Conservation (phyloP, 1,284 basidiomycete species). For the Xanthoconium separans region DNA sequence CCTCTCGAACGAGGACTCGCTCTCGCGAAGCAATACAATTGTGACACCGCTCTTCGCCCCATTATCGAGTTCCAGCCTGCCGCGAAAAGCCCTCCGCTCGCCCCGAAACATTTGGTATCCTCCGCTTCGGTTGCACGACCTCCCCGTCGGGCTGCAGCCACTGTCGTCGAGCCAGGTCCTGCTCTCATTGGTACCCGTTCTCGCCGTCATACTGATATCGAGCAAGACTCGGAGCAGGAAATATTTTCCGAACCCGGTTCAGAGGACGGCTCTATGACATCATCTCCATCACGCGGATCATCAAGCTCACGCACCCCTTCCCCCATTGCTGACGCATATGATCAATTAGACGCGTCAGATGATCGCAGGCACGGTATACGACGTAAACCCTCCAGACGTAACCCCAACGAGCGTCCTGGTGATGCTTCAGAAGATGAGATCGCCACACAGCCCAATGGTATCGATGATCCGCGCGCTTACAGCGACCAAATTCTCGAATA, state of each 20-base stretch:
- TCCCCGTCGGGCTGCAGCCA: constrained; percentile 47
- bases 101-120: constrained; percentile 93
- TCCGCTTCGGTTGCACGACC: constrained; percentile 53
- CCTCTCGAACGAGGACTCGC: constrained; percentile 89
- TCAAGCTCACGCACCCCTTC: constrained; percentile 89
- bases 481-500: constrained; percentile 98
- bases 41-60: constrained; percentile 85
- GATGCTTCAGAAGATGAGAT: constrained; percentile 45
- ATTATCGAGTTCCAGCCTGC: constrained; percentile 95
- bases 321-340: constrained; percentile 63
- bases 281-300: constrained; percentile 81
- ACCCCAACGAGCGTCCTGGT: constrained; percentile 38
- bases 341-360: constrained; percentile 41
- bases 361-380: constrained; percentile 39
- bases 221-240: constrained; percentile 57
- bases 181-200: constrained; percentile 50
- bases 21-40: constrained; percentile 92
- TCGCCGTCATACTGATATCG: constrained; percentile 47
- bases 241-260: constrained; percentile 63
- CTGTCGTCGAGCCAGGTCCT: constrained; percentile 34
- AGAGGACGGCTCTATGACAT: constrained; percentile 83
- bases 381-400: constrained; percentile 40
- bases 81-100: constrained; percentile 90
- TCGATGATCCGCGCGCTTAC: constrained; percentile 61
- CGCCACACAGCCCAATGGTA: constrained; percentile 37